These are phyloP conservation scores for Amoebophrya sp. DNA, from an alignment of 169 alveolate genomes.

Conservation along the genomic window DNA sequence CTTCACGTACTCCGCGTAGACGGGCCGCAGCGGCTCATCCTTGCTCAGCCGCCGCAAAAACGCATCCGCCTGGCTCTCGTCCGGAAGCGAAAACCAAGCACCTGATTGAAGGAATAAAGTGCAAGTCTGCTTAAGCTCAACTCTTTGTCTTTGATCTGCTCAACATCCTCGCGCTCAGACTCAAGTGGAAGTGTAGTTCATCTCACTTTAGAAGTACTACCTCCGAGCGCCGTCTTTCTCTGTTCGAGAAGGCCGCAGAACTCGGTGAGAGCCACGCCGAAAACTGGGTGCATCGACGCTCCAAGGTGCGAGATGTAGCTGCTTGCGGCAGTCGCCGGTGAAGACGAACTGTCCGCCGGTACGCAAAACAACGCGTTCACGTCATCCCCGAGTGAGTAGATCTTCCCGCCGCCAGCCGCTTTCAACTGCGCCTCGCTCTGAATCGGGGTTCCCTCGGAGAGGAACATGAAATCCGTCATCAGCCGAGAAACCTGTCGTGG, in stretches of 20 bases:
- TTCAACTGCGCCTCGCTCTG: not conserved
- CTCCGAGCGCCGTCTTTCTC: not conserved
- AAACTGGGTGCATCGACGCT: not conserved
- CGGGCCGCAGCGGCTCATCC: constrained; percentile 33
- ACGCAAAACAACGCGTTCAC: constrained; percentile 33
- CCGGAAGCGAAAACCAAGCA: constrained; percentile 29
- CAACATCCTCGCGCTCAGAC: not conserved
- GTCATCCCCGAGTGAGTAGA: constrained; percentile 33
- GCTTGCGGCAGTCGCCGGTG: not conserved
- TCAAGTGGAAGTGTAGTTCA: not conserved
- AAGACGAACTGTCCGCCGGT: not conserved
- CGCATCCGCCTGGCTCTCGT: constrained; percentile 36
- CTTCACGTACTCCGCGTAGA: constrained; percentile 25
- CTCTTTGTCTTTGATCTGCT: not conserved
- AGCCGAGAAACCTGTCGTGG: not conserved
- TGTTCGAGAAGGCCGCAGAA: constrained; percentile 3
- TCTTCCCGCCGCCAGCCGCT: constrained; percentile 22
- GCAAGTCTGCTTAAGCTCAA: too few species aligned
- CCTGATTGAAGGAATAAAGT: not conserved
- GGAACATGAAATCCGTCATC: not conserved
- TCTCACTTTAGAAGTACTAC: not conserved
- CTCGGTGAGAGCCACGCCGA: not conserved
- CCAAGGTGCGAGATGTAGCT: not conserved
- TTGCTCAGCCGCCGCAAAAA: constrained; percentile 34
- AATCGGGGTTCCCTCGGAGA: not conserved